Percentiles rank a stretch among this genome's conserved stretches.
These are phyloP conservation scores for Scytalidium lignicola DNA, from an alignment of 2,329 filamentous ascomycete species.

Conservation along the genomic window DNA sequence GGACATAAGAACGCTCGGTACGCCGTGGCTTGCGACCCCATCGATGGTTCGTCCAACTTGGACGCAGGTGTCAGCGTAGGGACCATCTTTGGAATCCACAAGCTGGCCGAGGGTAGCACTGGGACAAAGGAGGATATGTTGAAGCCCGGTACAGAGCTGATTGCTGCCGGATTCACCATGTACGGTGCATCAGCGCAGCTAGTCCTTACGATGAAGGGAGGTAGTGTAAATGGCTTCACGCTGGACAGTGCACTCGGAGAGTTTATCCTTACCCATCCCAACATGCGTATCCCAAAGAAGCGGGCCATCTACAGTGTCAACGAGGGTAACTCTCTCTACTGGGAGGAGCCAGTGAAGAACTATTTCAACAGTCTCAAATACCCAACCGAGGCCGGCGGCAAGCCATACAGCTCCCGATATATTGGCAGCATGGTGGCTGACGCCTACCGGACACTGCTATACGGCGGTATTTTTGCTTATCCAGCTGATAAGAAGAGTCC, in stretches of 20 bases:
- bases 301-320: constrained; percentile 95
- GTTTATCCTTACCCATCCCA: constrained; percentile 95
- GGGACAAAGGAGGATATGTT: constrained; percentile 83
- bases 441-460: constrained; percentile 90
- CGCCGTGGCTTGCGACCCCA: constrained; percentile 94
- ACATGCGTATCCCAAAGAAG: constrained; percentile 80
- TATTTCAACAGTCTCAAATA: constrained; percentile 90
- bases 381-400: constrained; percentile 62
- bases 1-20: constrained; percentile 75
- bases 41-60: constrained; percentile 95
- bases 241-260: constrained; percentile 94
- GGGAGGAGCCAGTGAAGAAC: constrained; percentile 79
- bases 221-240: constrained; percentile 93
- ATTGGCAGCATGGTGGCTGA: constrained; percentile 99
- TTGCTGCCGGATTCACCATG: constrained; percentile 99
- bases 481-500: constrained; percentile 97
- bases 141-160: constrained; percentile 81
- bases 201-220: constrained; percentile 93
- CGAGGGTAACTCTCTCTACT: constrained; percentile 97
- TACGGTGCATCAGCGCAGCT: constrained; percentile 96
- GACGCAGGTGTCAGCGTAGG: constrained; percentile 97
- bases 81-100: constrained; percentile 94
- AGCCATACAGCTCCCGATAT: constrained; percentile 92
- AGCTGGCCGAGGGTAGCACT: constrained; percentile 70
- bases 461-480: constrained; percentile 96